phyloP scores from a whole-genome alignment of 257 asterid species.

The Lycium ferocissimum region DNA sequence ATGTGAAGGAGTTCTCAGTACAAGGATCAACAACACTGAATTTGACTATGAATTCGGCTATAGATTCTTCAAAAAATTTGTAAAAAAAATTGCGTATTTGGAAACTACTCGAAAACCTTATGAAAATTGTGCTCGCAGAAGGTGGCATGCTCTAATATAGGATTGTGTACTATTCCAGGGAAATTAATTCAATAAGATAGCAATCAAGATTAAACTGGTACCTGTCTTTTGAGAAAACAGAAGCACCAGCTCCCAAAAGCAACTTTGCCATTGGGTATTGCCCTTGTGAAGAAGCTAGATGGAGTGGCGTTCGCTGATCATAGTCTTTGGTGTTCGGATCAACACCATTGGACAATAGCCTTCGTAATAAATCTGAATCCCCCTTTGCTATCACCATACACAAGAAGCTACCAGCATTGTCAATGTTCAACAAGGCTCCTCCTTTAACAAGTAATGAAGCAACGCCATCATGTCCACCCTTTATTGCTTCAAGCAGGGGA shows the following conservation, averaged over 20 bases:
- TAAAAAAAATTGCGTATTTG: too few relatives aligned
- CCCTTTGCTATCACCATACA: slow-evolving; percentile 74
- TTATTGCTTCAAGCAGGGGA: slow-evolving; percentile 82
- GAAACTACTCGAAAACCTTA: too few relatives aligned
- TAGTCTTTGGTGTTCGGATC: slow-evolving; percentile 81
- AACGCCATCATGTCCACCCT: slow-evolving; percentile 75
- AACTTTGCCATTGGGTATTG: slow-evolving; percentile 69
- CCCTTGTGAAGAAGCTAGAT: slow-evolving; percentile 84
- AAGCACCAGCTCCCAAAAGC: slow-evolving; percentile 91
- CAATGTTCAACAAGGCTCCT: slow-evolving; percentile 74
- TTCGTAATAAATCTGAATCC: slow-evolving; percentile 74
- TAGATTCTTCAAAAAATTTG: too few relatives aligned
- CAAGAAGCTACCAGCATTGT: slow-evolving; percentile 70
- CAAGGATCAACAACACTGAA: too few relatives aligned
- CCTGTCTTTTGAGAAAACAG: slow-evolving; percentile 84
- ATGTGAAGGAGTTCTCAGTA: too few relatives aligned
- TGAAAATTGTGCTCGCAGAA: too few relatives aligned
- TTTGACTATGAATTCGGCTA: too few relatives aligned
- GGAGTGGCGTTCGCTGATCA: slow-evolving; percentile 87
- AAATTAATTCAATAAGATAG: not conserved
- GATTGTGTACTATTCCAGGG: not conserved
- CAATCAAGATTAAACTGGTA: slow-evolving; percentile 23
- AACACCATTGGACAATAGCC: slow-evolving; percentile 65
- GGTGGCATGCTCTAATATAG: too few relatives aligned
- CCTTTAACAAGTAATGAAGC: slow-evolving; percentile 63